Conservation (phyloP, 2,329 filamentous ascomycete genomes). For the Aspergillus hiratsukae region DNA sequence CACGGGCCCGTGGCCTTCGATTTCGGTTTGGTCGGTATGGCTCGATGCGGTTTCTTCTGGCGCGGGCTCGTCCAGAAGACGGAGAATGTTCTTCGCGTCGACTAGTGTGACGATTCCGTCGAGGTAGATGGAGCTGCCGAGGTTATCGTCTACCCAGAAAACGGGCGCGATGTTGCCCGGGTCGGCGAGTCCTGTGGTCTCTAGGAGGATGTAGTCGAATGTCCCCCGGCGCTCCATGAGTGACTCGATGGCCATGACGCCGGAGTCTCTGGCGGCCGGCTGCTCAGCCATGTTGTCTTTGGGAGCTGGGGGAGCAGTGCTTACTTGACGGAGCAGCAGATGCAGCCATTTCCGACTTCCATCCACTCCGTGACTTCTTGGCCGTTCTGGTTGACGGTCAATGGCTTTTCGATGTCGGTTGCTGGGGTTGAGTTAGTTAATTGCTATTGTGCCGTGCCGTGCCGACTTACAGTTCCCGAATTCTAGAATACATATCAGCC, state of each 20-base stretch:
- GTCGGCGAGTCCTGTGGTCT: conserved; percentile 92
- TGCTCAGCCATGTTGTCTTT: background rate
- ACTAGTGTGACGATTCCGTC: conserved; percentile 96
- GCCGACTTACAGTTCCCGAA: conserved; percentile 68
- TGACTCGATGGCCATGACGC: conserved; percentile 90
- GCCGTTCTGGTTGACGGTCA: conserved; percentile 81
- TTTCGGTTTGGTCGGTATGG: conserved; percentile 48
- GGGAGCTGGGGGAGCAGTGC: background rate
- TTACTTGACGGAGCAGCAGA: conserved; percentile 95
- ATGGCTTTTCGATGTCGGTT: conserved; percentile 89
- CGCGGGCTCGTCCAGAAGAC: conserved; percentile 67
- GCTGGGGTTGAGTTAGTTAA: conserved; percentile 47
- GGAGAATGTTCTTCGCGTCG: conserved; percentile 87
- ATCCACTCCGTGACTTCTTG: conserved; percentile 90
- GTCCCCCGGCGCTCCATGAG: conserved; percentile 89
- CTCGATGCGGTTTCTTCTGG: conserved; percentile 33
- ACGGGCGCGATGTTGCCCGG: conserved; percentile 92
- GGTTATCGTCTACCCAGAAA: conserved; percentile 96
- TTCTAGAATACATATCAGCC: conserved; percentile 46
- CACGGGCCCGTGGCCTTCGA: conserved; percentile 49
- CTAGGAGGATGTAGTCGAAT: conserved; percentile 96
- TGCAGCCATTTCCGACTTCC: conserved; percentile 91
- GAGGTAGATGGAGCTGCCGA: conserved; percentile 92
- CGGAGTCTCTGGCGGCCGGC: conserved; percentile 62
- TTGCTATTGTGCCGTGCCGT: background rate